Evolutionary conservation across 2,329 filamentous ascomycete species (phyloP).

Genomic region (Neocucurbitaria cava): DNA sequence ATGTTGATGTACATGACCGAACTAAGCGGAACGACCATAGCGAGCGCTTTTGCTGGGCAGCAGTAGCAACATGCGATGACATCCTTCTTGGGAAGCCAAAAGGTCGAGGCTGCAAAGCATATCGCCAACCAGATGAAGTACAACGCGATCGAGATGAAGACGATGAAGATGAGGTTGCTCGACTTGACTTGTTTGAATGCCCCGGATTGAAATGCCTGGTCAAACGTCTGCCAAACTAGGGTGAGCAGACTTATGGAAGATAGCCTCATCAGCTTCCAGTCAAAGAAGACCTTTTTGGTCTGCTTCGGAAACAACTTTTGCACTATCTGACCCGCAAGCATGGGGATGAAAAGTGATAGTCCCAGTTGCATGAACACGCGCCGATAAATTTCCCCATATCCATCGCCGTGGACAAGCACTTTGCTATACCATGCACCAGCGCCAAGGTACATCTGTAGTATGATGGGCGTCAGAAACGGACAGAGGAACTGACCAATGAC

Average conservation of each 20-base stretch:
- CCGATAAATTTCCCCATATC: slow-evolving; percentile 68
- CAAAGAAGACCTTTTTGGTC: slow-evolving; percentile 61
- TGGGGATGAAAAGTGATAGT: slow-evolving; percentile 69
- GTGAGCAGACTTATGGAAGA: slow-evolving; percentile 55
- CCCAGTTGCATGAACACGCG: slow-evolving; percentile 73
- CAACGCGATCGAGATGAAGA: slow-evolving; percentile 71
- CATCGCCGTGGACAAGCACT: slow-evolving; percentile 60
- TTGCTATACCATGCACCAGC: slow-evolving; percentile 61
- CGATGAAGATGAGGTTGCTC: slow-evolving; percentile 69
- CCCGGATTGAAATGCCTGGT: slow-evolving; percentile 68
- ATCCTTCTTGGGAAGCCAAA: slow-evolving; percentile 65
- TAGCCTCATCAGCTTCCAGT: slow-evolving; percentile 55
- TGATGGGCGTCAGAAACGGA: slow-evolving; percentile 69
- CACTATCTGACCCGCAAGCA: slow-evolving; percentile 67
- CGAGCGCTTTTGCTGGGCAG: slow-evolving; percentile 75
- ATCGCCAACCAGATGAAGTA: slow-evolving; percentile 69
- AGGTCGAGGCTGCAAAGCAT: slow-evolving; percentile 62
- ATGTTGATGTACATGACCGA: slow-evolving; percentile 71
- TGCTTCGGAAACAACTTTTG: slow-evolving; percentile 63
- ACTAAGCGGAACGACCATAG: slow-evolving; percentile 71
- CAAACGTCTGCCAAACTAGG: slow-evolving; percentile 71
- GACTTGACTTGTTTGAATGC: slow-evolving; percentile 66
- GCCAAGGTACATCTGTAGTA: slow-evolving; percentile 68
- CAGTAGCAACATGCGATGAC: slow-evolving; percentile 76
- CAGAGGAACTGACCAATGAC: slow-evolving; percentile 74